These are phyloP conservation scores for Sicyos baderoa DNA, from an alignment of 306 rosid species.

Conservation along the genomic window DNA sequence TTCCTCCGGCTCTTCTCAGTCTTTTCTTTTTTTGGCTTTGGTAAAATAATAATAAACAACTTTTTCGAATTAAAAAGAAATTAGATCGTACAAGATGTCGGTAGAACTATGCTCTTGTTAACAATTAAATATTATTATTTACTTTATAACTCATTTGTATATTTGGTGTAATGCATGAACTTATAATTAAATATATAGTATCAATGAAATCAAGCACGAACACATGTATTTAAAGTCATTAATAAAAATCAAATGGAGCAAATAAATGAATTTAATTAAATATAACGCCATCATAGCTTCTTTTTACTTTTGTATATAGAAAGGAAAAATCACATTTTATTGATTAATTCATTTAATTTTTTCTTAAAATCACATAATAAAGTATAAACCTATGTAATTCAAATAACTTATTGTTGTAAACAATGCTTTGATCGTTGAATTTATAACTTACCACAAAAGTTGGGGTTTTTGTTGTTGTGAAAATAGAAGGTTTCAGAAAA, in stretches of 20 bases:
- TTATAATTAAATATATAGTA: background rate
- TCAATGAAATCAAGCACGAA: background rate
- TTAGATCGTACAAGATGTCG: too few relatives aligned
- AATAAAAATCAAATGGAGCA: background rate
- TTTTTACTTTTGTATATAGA: background rate
- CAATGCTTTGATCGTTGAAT: background rate
- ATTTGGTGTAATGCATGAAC: background rate
- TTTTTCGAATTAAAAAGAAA: too few relatives aligned
- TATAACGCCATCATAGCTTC: background rate
- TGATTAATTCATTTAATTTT: background rate
- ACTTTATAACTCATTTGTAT: background rate
- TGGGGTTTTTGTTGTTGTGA: too few relatives aligned
- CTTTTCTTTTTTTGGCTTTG: too few relatives aligned
- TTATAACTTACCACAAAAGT: too few relatives aligned
- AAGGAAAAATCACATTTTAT: background rate
- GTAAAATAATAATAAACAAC: too few relatives aligned
- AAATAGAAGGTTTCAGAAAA: too few relatives aligned
- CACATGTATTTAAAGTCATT: background rate
- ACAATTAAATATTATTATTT: too few relatives aligned
- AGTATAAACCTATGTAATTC: background rate
- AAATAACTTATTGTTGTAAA: too few relatives aligned
- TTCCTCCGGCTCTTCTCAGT: too few relatives aligned
- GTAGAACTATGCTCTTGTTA: too few relatives aligned
- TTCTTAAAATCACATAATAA: background rate
- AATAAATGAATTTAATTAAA: background rate